These are phyloP conservation scores for Ophiostoma pallidulum DNA, from an alignment of 2,329 filamentous ascomycete genomes.

Conservation along the genomic window DNA sequence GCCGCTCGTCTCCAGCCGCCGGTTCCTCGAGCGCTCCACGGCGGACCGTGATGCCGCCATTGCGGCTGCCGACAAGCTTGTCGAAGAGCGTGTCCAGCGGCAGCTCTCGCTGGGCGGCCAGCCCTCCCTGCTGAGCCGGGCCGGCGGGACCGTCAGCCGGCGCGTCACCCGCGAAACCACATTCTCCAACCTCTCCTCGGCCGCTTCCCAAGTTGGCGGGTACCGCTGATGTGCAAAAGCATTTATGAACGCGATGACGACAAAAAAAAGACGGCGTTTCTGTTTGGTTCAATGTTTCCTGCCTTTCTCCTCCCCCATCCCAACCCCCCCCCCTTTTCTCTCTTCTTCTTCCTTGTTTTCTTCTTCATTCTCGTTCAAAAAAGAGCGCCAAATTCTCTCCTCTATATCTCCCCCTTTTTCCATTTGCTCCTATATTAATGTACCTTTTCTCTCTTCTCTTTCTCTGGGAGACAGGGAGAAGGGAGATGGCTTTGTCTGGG, in stretches of 20 bases:
- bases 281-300: neutral
- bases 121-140: conserved; percentile 32
- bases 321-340: neutral
- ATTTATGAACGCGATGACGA: neutral
- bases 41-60: conserved; percentile 29
- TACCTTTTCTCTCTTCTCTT: too few species aligned
- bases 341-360: neutral
- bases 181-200: conserved; percentile 29
- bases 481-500: too few species aligned
- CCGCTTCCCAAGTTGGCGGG: conserved; percentile 30
- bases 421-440: neutral
- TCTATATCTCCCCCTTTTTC: neutral
- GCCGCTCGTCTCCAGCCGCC: conserved; percentile 24
- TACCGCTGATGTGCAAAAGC: conserved; percentile 41
- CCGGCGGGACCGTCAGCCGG: conserved; percentile 34
- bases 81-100: conserved; percentile 34
- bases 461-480: too few species aligned
- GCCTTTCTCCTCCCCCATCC: neutral
- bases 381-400: neutral
- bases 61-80: conserved; percentile 25
- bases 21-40: conserved; percentile 39
- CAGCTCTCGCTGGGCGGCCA: conserved; percentile 37
- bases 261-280: neutral
- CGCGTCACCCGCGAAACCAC: conserved; percentile 34
- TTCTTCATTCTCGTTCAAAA: neutral